Evolutionary conservation across 2,329 filamentous ascomycete genomes (phyloP).

Genomic region (Aspergillus udagawae): DNA sequence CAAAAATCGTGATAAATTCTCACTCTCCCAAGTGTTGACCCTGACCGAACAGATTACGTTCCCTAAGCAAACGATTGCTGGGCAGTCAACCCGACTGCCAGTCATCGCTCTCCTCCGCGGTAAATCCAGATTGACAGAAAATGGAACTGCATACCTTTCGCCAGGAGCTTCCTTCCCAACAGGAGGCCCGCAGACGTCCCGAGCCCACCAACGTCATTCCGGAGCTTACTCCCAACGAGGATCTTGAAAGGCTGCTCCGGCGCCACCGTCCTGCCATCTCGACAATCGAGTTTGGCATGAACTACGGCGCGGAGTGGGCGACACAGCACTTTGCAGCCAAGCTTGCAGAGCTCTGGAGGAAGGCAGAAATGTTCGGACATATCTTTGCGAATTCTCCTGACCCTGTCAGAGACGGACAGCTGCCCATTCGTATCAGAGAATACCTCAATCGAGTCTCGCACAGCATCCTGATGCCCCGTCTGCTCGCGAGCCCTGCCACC

Average conservation of each 20-base stretch:
- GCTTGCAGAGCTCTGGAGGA: constrained; percentile 11
- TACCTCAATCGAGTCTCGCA: constrained; percentile 18
- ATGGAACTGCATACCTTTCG: background rate
- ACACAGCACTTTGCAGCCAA: background rate
- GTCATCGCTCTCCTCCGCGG: background rate
- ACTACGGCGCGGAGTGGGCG: background rate
- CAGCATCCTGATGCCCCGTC: constrained; percentile 9
- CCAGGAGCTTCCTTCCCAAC: background rate
- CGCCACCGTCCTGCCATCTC: background rate
- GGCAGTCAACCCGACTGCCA: background rate
- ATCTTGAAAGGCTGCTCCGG: background rate
- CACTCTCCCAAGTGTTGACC: background rate
- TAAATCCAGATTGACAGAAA: background rate
- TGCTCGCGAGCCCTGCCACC: constrained; percentile 20
- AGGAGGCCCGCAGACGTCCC: background rate
- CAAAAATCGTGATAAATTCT: background rate
- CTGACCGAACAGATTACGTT: background rate
- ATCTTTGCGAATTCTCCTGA: constrained; percentile 14
- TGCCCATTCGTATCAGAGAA: constrained; percentile 13
- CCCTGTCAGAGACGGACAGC: constrained; percentile 11
- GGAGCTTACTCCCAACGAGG: no score
- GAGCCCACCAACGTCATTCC: background rate
- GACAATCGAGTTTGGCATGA: background rate
- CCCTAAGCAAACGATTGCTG: background rate
- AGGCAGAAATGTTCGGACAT: constrained; percentile 13